These are phyloP conservation scores for Angomonas ambiguus DNA, from an alignment of 208 protist species.

Conservation along the genomic window DNA sequence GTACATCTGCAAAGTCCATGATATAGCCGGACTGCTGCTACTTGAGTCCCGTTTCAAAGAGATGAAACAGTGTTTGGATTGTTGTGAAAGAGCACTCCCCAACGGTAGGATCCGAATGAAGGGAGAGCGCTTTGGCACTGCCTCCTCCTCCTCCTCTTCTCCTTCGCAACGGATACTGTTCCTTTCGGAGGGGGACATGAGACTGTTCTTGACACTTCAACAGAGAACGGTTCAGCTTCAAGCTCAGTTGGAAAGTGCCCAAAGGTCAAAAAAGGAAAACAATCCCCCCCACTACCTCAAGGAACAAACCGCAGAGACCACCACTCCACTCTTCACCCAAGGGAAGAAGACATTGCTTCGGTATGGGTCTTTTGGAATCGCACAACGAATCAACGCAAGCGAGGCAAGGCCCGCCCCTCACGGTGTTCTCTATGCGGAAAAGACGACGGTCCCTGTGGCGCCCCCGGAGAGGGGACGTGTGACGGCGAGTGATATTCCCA, in stretches of 20 bases:
- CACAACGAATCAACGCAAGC: background rate
- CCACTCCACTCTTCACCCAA: background rate
- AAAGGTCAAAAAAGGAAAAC: background rate
- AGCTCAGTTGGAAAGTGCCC: background rate
- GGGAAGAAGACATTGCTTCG: background rate
- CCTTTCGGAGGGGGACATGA: background rate
- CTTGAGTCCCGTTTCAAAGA: conserved; percentile 63
- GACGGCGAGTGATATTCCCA: background rate
- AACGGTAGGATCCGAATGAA: background rate
- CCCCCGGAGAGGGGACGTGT: background rate
- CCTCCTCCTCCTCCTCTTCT: background rate
- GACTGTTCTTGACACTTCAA: background rate
- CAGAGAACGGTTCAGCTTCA: background rate
- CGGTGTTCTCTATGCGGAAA: background rate
- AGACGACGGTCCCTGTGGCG: background rate
- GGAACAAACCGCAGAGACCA: background rate
- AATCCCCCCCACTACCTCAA: background rate
- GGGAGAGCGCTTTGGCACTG: background rate
- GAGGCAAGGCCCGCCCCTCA: background rate
- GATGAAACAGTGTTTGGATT: conserved; percentile 60
- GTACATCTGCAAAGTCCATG: conserved; percentile 52
- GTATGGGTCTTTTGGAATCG: background rate
- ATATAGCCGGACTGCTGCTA: conserved; percentile 44
- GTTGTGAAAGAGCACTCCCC: conserved; percentile 34
- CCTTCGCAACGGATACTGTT: background rate